These are phyloP conservation scores for Porpolomopsis calyptriformis DNA, from an alignment of 768 basidiomycete genomes.

Conservation along the genomic window DNA sequence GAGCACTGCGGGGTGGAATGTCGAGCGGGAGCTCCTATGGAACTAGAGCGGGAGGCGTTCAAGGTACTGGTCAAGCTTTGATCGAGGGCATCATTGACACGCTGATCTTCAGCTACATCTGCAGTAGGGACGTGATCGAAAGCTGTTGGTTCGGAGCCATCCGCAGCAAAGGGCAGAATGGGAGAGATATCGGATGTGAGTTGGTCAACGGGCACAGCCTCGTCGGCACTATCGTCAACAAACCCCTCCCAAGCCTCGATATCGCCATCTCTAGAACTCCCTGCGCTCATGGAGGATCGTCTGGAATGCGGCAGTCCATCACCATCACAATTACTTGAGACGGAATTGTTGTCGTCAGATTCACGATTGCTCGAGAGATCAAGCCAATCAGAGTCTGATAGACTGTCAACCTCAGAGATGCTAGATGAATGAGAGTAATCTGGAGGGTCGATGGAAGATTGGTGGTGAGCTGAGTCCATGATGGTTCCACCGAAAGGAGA, in stretches of 20 bases:
- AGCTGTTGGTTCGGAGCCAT: conserved; percentile 18
- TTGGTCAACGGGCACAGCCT: conserved; percentile 19
- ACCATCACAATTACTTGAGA: conserved; percentile 54
- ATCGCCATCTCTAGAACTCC: conserved; percentile 58
- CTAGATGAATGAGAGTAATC: conserved; percentile 29
- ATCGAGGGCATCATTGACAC: conserved; percentile 64
- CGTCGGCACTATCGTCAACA: conserved; percentile 51
- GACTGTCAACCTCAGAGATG: conserved; percentile 52
- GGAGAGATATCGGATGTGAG: conserved; percentile 21
- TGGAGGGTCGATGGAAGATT: conserved; percentile 18
- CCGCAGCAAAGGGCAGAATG: conserved; percentile 23
- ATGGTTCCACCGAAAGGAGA: conserved; percentile 4
- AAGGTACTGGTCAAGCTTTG: conserved; percentile 78
- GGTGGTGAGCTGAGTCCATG: conserved; percentile 14
- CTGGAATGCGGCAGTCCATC: conserved; percentile 54
- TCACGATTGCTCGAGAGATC: conserved; percentile 62
- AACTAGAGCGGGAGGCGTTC: conserved; percentile 60
- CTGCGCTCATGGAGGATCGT: conserved; percentile 57
- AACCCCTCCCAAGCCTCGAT: conserved; percentile 74
- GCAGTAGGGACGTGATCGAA: conserved; percentile 11
- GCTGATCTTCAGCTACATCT: conserved; percentile 51
- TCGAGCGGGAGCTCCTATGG: conserved; percentile 31
- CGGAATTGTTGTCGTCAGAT: conserved; percentile 63
- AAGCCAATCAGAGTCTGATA: conserved; percentile 80
- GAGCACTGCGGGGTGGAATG: conserved; percentile 46